phyloP scores from a whole-genome alignment of 2,329 filamentous ascomycete genomes.

The Aspergillus sp. region DNA sequence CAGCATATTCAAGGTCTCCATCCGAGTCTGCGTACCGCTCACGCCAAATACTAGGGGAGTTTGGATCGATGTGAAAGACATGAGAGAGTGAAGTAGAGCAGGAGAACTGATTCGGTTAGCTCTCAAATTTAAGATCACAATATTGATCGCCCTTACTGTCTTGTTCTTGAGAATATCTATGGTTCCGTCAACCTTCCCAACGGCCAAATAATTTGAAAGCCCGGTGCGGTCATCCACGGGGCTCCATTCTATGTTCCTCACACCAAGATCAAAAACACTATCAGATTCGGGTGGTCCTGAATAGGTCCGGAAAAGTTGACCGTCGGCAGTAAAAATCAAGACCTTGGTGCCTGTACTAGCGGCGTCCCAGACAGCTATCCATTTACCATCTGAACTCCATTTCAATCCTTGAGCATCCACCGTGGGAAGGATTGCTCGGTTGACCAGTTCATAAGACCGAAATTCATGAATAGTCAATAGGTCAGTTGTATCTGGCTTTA shows the following conservation, averaged over 20 bases:
- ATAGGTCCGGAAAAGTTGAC: conserved; percentile 53
- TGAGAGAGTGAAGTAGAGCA: conserved; percentile 31
- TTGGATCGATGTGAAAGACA: conserved; percentile 24
- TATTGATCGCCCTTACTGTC: conserved; percentile 29
- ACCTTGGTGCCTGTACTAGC: conserved; percentile 48
- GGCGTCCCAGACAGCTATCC: conserved; percentile 56
- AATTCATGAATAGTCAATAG: conserved; percentile 35
- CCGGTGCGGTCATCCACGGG: conserved; percentile 24
- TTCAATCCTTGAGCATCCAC: conserved; percentile 54
- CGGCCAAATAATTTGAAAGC: conserved; percentile 38
- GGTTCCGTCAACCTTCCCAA: conserved; percentile 48
- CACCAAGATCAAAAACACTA: conserved; percentile 42
- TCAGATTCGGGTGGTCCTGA: conserved; percentile 33
- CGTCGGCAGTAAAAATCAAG: conserved; percentile 56
- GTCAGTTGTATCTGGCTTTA: conserved; percentile 35
- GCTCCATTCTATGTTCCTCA: conserved; percentile 51
- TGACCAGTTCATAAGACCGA: conserved; percentile 28
- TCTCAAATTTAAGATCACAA: too few relatives aligned
- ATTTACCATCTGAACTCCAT: conserved; percentile 57
- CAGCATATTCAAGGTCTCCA: conserved; percentile 29
- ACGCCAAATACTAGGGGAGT: conserved; percentile 30
- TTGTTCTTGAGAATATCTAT: conserved; percentile 44
- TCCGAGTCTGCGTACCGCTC: conserved; percentile 25
- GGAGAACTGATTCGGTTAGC: conserved; percentile 22
- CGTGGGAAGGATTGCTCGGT: conserved; percentile 40